phyloP scores from a whole-genome alignment of 176 grass and related monocot species.

The Tillandsia fasciculata region DNA sequence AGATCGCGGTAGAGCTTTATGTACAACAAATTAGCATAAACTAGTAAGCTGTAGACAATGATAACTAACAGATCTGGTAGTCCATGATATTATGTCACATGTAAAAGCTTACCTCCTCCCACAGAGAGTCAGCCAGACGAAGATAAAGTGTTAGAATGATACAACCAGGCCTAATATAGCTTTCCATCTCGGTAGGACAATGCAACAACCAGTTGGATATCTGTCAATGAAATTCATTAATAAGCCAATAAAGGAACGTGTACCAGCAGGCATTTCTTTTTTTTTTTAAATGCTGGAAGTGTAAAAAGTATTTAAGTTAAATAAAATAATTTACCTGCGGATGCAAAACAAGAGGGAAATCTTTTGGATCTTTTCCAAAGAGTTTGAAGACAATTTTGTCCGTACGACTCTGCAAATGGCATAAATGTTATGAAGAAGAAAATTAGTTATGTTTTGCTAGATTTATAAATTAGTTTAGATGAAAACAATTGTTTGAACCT shows the following conservation, averaged over 20 bases:
- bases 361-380: constrained; percentile 84
- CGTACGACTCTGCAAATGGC: constrained; percentile 65
- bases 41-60: too few species aligned
- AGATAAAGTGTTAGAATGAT: constrained; percentile 93
- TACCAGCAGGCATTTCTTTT: neutral
- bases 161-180: constrained; percentile 97
- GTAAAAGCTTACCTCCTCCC: constrained; percentile 51
- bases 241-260: constrained; percentile 20
- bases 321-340: constrained; percentile 45
- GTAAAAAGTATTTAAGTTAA: neutral
- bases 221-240: constrained; percentile 37
- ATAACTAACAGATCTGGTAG: too few species aligned
- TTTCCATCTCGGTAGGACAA: constrained; percentile 96
- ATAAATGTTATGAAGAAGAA: neutral
- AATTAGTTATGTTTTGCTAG: too few species aligned
- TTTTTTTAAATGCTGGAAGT: constrained; percentile 1
- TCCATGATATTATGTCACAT: neutral
- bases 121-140: constrained; percentile 72
- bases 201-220: constrained; percentile 86
- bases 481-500: too few species aligned
- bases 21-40: neutral
- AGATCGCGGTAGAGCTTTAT: constrained; percentile 70
- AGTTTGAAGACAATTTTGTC: constrained; percentile 97
- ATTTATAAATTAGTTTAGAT: too few species aligned
- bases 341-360: constrained; percentile 72